Evolutionary conservation across 2,329 filamentous ascomycete species (phyloP).

Genomic region (Ascosphaera aggregata): DNA sequence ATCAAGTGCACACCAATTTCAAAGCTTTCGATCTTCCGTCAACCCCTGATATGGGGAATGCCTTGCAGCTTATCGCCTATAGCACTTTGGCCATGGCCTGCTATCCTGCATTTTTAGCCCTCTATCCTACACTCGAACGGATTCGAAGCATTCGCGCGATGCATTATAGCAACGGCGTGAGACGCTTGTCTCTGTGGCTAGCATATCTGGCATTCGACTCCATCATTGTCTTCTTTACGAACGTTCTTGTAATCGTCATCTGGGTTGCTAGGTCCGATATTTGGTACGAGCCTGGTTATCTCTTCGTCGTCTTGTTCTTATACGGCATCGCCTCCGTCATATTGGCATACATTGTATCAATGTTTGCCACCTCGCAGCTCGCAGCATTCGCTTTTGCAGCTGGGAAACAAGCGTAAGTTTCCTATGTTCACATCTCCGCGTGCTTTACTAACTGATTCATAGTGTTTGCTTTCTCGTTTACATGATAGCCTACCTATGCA

Average conservation of each 20-base stretch:
- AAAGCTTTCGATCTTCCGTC: slow-evolving; percentile 55
- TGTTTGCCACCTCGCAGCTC: slow-evolving; percentile 57
- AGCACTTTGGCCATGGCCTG: slow-evolving; percentile 55
- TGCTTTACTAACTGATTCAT: slow-evolving; percentile 7
- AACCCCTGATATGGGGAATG: slow-evolving; percentile 42
- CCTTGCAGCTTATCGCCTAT: slow-evolving; percentile 59
- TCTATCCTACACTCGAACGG: slow-evolving; percentile 75
- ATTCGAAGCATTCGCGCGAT: slow-evolving; percentile 57
- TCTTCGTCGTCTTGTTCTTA: slow-evolving; percentile 59
- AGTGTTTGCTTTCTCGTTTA: slow-evolving; percentile 44
- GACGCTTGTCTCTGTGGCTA: slow-evolving; percentile 60
- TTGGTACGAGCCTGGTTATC: slow-evolving; percentile 59
- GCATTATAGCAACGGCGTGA: slow-evolving; percentile 80
- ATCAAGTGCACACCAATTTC: slow-evolving; percentile 47
- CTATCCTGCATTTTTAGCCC: slow-evolving; percentile 65
- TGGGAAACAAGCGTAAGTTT: slow-evolving; percentile 39
- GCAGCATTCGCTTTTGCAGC: slow-evolving; percentile 68
- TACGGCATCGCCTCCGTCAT: slow-evolving; percentile 61
- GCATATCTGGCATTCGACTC: slow-evolving; percentile 70
- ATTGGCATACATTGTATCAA: slow-evolving; percentile 57
- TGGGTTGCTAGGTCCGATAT: slow-evolving; percentile 37
- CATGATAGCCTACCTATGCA: slow-evolving; percentile 45
- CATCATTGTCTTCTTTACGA: slow-evolving; percentile 41
- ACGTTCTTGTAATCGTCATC: slow-evolving; percentile 42
- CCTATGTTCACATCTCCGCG: slow-evolving; percentile 3